Evolutionary conservation across 768 basidiomycete genomes (phyloP), one percentile per base, ranked within the genome.

Genomic region (Mycena vitilis): DNA sequence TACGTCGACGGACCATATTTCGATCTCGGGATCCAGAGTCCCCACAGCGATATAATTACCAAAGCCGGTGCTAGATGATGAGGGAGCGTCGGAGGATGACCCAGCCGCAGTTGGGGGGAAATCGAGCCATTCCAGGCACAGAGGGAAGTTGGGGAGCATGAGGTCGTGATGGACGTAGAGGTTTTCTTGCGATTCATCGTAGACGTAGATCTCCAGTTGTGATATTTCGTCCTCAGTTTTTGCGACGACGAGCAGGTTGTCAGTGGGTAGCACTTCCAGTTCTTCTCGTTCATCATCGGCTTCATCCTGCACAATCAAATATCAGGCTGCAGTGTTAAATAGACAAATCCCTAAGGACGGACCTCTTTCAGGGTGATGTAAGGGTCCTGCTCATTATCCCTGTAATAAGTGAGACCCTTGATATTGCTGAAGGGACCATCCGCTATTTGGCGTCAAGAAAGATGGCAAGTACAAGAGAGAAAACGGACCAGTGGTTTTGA

Each of bases 121-220:
- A 78, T 99, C 95, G 66, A 98, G 91, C 98, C 98, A 99, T 85
- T 99, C 98, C 65, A 99, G 93, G 74, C 97, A 99, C 66, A 99
- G 91, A 11, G 98, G 98, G 80, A 98, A 96, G 71, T 95, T 95
- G 71, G 97, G 96, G 37, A 99, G 88, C 91, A 99, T 95, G 78
- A 98, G 86, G 78, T 99, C 98, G 80, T 99, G 98, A 78, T 99
- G 98, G 45, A 92, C 93, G 77, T 96, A 99, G 49, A 99, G 87
- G 77, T 95, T 95, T 77, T 96, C 95, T 81, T 93, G 84, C 0
- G 88, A 85, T 75, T 97, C 95, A 78, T 98, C 95, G 80, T 98
- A 99, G 74, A 98, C 91, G 80, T 97, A 97, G 71, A 98, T 86
- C 77, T 99, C 97, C 61, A 99, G 87, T 71, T 98, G 95, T 2